Conservation (phyloP, 2,329 filamentous ascomycete genomes). For the Monilinia laxa region DNA sequence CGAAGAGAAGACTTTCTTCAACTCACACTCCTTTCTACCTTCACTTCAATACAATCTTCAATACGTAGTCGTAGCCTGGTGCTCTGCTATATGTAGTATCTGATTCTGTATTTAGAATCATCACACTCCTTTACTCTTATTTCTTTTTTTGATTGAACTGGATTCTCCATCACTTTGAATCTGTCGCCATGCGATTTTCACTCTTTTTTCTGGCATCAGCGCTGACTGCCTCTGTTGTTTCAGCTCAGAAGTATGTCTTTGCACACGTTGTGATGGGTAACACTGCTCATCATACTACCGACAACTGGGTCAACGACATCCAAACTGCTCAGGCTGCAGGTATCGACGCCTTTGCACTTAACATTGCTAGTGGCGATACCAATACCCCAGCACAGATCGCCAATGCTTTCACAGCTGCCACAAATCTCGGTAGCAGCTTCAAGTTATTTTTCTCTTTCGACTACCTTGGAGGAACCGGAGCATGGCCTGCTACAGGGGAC, state of each 20-base stretch:
- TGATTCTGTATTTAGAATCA: slow-evolving; percentile 15
- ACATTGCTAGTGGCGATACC: slow-evolving; percentile 38
- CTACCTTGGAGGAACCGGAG: slow-evolving; percentile 36
- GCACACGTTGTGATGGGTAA: slow-evolving; percentile 41
- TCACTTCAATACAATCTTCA: neutral
- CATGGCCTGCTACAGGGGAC: slow-evolving; percentile 36
- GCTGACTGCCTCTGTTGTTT: slow-evolving; percentile 22
- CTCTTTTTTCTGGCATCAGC: slow-evolving; percentile 22
- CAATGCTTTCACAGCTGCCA: slow-evolving; percentile 41
- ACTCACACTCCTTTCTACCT: neutral
- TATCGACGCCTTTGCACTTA: slow-evolving; percentile 43
- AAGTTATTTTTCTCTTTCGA: slow-evolving; percentile 42
- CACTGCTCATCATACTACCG: slow-evolving; percentile 38
- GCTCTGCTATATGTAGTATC: slow-evolving; percentile 19
- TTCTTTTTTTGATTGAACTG: slow-evolving; percentile 10
- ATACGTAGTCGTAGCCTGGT: slow-evolving; percentile 11
- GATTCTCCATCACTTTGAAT: neutral
- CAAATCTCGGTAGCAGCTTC: slow-evolving; percentile 31
- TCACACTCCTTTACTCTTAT: slow-evolving; percentile 14
- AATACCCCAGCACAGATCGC: slow-evolving; percentile 41
- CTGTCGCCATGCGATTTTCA: slow-evolving; percentile 22
- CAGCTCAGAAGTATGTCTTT: slow-evolving; percentile 36
- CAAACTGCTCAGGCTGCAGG: slow-evolving; percentile 41
- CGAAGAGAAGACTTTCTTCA: slow-evolving; percentile 12
- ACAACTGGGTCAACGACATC: slow-evolving; percentile 41